Percentiles rank a stretch among this genome's conserved stretches.
phyloP scores from a whole-genome alignment of 495 filamentous ascomycete species.

The Patellaria atrata region DNA sequence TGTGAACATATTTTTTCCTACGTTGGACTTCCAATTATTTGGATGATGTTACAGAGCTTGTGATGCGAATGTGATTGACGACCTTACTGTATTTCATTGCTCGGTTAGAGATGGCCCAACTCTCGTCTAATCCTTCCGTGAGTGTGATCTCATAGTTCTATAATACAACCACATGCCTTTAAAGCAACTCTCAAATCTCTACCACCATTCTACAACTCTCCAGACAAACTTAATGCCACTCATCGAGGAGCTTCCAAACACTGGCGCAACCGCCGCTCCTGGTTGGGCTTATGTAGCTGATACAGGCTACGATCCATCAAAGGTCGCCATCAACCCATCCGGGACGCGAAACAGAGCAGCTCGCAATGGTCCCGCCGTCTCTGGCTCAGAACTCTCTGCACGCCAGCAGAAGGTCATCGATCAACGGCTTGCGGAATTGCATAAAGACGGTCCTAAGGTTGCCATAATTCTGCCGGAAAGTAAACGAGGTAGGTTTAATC shows the following conservation, averaged over 20 bases:
- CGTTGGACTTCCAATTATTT: no score
- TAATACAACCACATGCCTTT: background rate
- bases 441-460: conserved; percentile 60
- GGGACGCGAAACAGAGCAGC: conserved; percentile 52
- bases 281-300: conserved; percentile 85
- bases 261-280: conserved; percentile 51
- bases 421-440: conserved; percentile 64
- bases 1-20: no score
- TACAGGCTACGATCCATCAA: conserved; percentile 45
- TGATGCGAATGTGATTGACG: no score
- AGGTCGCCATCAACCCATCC: conserved; percentile 41
- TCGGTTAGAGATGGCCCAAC: no score
- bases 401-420: conserved; percentile 63
- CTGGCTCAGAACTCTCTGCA: conserved; percentile 48
- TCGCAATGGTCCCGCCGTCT: conserved; percentile 30
- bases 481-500: no score
- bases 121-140: no score
- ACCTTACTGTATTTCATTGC: no score
- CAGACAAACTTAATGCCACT: conserved; percentile 33
- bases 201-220: background rate
- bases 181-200: background rate
- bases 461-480: conserved; percentile 50
- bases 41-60: no score
- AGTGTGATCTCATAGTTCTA: no score
- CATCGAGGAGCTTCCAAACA: conserved; percentile 62